A percentile compares a stretch with the other conserved stretches of the same genome.
Conservation (phyloP, 768 basidiomycete genomes). For the Kwoniella newhampshirensis region DNA sequence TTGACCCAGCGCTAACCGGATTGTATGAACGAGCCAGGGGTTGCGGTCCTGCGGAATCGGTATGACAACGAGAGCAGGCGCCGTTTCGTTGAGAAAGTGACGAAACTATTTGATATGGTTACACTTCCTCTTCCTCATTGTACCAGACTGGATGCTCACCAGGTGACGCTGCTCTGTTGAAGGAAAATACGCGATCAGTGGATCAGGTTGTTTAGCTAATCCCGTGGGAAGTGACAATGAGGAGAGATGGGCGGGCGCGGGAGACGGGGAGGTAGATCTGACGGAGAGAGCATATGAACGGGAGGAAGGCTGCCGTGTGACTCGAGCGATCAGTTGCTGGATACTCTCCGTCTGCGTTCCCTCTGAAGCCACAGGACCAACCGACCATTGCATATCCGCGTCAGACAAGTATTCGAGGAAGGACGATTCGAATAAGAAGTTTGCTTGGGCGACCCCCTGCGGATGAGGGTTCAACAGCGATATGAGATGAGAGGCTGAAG, state of each 20-base stretch:
- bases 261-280: no score
- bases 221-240: no score
- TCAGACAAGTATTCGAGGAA: not conserved
- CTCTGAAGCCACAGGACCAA: not conserved
- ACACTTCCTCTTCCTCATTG: not conserved
- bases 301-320: no score
- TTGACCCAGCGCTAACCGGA: conserved; percentile 21
- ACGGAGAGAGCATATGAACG: not conserved
- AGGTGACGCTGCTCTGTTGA: conserved; percentile 8
- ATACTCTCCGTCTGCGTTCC: not conserved
- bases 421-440: not conserved
- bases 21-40: conserved; percentile 26
- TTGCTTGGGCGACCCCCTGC: not conserved
- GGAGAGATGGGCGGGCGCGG: no score
- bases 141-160: not conserved
- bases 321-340: not conserved
- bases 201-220: conserved; percentile 1
- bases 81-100: conserved; percentile 29
- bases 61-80: conserved; percentile 24
- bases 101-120: conserved; percentile 15
- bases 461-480: not conserved
- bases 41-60: conserved; percentile 12
- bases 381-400: not conserved
- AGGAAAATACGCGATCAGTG: conserved; percentile 3
- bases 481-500: not conserved